phyloP scores from a whole-genome alignment of 2,329 filamentous ascomycete species.

The Alternaria triticina region DNA sequence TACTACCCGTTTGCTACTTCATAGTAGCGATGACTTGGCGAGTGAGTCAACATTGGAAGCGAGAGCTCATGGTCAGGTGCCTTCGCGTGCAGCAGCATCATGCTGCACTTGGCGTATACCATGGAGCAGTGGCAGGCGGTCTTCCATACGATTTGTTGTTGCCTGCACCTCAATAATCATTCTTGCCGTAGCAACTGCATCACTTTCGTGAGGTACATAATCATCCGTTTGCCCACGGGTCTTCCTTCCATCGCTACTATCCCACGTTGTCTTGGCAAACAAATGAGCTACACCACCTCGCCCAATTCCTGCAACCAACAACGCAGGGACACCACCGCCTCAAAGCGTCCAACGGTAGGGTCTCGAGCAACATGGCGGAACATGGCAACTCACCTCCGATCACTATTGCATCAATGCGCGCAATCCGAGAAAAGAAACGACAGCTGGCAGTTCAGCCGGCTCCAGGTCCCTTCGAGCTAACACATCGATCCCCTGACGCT shows the following conservation, averaged over 20 bases:
- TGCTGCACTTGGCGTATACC: neutral
- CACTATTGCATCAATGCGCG: neutral
- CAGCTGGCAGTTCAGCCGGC: neutral
- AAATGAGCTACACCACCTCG: neutral
- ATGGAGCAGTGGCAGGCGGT: neutral
- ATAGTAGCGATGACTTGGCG: neutral
- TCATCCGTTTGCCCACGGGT: neutral
- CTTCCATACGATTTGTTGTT: neutral
- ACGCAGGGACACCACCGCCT: neutral
- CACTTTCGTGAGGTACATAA: neutral
- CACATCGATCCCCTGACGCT: neutral
- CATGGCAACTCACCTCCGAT: neutral
- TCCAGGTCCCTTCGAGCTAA: neutral
- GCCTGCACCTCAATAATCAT: neutral
- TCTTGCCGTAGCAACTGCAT: neutral
- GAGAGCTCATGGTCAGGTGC: neutral
- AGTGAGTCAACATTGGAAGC: neutral
- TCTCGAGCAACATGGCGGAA: neutral
- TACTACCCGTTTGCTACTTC: neutral
- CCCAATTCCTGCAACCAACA: neutral
- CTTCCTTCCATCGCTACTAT: neutral
- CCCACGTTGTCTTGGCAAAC: neutral
- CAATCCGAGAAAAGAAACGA: neutral
- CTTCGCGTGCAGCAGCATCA: neutral
- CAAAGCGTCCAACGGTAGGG: neutral